Evolutionary conservation across 2,329 filamentous ascomycete species (phyloP), one percentile per base, ranked within the genome.

Genomic region (Botryosphaeria dothidea): DNA sequence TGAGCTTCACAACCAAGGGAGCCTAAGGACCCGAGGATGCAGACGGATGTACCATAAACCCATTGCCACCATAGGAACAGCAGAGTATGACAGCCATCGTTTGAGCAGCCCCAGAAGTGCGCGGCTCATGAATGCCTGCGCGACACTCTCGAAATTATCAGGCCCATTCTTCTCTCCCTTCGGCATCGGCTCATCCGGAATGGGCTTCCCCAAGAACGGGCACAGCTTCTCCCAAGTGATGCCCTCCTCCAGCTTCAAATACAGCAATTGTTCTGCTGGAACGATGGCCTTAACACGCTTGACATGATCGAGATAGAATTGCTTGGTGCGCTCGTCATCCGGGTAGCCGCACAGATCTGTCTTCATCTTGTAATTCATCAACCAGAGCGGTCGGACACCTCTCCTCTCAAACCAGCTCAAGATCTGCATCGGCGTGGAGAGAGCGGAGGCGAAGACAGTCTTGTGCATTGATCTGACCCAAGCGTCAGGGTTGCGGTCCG

Each of bases 191-290:
- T 65, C 67, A 11, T 68, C 52, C 8, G 74, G 73, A 1, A 72
- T 64, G 1, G 65, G 34, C 36, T 69, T 67, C 0, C 66, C 70
- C 19, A 77, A 65, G 45, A 75, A 77, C 11, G 69, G 54, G 62
- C 74, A 75, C 27, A 75, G 49, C 11, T 71, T 71, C 56, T 67
- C 68, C 75, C 75, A 77, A 41, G 58, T 62, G 23, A 51, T 49
- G 3, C 71, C 71, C 56, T 69, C 65, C 4, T 69, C 56, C n/a
- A 70, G 27, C 45, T 65, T 46, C 52, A 72, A 71, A 51, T 73
- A 69, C n/a, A 77, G 68, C 34, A 77, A 62, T 6, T 69, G 64
- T 48, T 72, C 72, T 9, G 67, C 63, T 4, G 71, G 69, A 15
- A 74, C 66, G 4, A 58, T 31, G 9, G 65, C 65, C 17, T 70